Evolutionary conservation across 257 asterid genomes (phyloP), one percentile per base, ranked within the genome.

Genomic region (Lavandula angustifolia): DNA sequence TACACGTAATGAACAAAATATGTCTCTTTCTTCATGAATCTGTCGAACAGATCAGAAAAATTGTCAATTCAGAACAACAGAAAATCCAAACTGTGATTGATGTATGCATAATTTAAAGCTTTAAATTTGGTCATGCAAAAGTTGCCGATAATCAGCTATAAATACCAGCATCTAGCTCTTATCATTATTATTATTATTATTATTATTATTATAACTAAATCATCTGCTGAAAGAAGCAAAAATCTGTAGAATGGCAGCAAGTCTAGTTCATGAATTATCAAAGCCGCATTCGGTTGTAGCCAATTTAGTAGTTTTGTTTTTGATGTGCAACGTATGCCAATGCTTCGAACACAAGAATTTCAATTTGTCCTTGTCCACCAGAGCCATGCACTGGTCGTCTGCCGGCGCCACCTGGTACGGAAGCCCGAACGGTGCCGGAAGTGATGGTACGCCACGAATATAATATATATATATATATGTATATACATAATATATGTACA

Each of bases 381-480:
- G 16, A 22, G 53, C 44, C 4, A 6, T 54, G 40, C 80, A 68
- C 44, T 85, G 94, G 94, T 59, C 71, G 0, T 3, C 85, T 4
- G 96, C 89, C 40, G 85, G 80, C 0, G 96, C 96, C 2, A 88
- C 96, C 0, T 85, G 94, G 94, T 88, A 85, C 10, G 94, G 96
- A 73, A 77, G 83, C 75, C 76, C 91, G 3, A 22, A 84, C 8
- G 96, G 96, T 1, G 85, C 85, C 61, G 96, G 96, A 57, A 85
- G 89, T 49, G 89, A 76, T 27, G 94, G 96, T 87, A 76, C n/a
- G n/a, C n/a, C n/a, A n/a, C n/a, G n/a, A n/a, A n/a, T n/a, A n/a
- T n/a, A n/a, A n/a, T n/a, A n/a, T n/a, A n/a, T n/a, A n/a, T n/a
- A n/a, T n/a, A n/a, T n/a, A n/a, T n/a, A n/a, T n/a, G n/a, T n/a